These are phyloP conservation scores for Agastache rugosa DNA, from an alignment of 257 asterid genomes.

Conservation along the genomic window DNA sequence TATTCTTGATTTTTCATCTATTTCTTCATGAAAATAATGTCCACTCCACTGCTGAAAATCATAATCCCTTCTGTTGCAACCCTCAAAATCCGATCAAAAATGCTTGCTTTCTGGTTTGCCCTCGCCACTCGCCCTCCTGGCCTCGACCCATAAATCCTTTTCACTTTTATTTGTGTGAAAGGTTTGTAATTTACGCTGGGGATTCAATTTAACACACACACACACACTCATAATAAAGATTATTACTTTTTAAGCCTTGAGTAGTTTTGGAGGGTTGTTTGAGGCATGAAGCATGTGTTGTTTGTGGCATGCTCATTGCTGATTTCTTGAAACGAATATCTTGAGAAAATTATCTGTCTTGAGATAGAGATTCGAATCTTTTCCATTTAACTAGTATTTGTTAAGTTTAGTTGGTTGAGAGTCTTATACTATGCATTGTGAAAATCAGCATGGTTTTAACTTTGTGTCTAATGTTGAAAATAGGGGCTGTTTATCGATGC, in stretches of 20 bases:
- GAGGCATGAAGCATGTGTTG: slow-evolving; percentile 31
- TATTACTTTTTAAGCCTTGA: slow-evolving; percentile 15
- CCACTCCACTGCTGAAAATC: slow-evolving; percentile 39
- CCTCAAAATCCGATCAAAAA: slow-evolving; percentile 51
- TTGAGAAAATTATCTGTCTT: slow-evolving; percentile 20
- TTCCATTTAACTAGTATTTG: slow-evolving; percentile 7
- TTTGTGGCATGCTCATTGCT: slow-evolving; percentile 34
- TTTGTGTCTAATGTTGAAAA: slow-evolving; percentile 22
- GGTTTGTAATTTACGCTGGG: slow-evolving; percentile 8
- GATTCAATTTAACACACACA: slow-evolving; percentile 4
- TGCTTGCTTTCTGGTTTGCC: slow-evolving; percentile 84
- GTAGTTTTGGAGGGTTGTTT: slow-evolving; percentile 15
- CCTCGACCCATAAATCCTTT: slow-evolving; percentile 62
- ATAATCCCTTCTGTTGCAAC: slow-evolving; percentile 47
- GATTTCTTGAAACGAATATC: slow-evolving; percentile 23
- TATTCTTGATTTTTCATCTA: slow-evolving; percentile 24
- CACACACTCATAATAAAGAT: not conserved
- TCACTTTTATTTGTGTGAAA: not conserved
- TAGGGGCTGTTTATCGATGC: slow-evolving; percentile 42
- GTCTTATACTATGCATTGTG: slow-evolving; percentile 40
- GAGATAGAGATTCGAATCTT: slow-evolving; percentile 11
- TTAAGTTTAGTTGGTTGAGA: slow-evolving; percentile 3
- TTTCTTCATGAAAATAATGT: slow-evolving; percentile 40
- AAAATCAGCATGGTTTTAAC: slow-evolving; percentile 33
- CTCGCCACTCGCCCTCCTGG: slow-evolving; percentile 95